These are phyloP conservation scores for Stagonosporopsis chrysanthemi DNA, from an alignment of 2,329 filamentous ascomycete genomes.

Conservation along the genomic window DNA sequence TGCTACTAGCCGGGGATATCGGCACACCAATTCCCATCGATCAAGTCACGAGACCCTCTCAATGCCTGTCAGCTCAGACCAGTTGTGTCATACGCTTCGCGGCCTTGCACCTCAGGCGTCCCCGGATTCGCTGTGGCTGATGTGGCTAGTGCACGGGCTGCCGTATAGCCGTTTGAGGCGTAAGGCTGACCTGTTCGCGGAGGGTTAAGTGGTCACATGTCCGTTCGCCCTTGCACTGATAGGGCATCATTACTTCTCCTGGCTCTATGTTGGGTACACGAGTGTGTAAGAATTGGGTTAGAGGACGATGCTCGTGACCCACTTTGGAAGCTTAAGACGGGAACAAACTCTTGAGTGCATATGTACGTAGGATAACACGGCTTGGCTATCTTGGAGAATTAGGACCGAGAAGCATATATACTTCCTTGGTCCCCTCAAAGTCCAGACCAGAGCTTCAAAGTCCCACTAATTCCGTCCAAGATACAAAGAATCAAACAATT, in stretches of 20 bases:
- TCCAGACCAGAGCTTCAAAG: slow-evolving; percentile 10
- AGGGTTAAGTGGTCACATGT: slow-evolving; percentile 29
- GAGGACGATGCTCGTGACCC: slow-evolving; percentile 14
- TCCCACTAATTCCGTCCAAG: neutral
- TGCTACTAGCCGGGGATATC: slow-evolving; percentile 24
- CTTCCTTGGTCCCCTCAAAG: neutral
- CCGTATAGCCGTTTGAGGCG: slow-evolving; percentile 27
- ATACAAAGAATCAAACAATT: neutral
- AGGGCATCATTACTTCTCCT: slow-evolving; percentile 21
- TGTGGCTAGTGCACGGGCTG: slow-evolving; percentile 38
- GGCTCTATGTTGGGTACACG: slow-evolving; percentile 11
- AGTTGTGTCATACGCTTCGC: slow-evolving; percentile 29
- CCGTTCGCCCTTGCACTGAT: slow-evolving; percentile 11
- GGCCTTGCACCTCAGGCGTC: slow-evolving; percentile 18
- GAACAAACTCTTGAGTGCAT: slow-evolving; percentile 14
- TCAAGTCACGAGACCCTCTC: slow-evolving; percentile 24
- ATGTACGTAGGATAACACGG: slow-evolving; percentile 10
- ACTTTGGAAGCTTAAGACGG: slow-evolving; percentile 14
- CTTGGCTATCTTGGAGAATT: slow-evolving; percentile 4
- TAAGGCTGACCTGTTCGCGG: slow-evolving; percentile 31
- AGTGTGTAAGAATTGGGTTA: slow-evolving; percentile 15
- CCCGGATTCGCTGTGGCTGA: slow-evolving; percentile 38
- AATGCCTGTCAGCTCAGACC: slow-evolving; percentile 22
- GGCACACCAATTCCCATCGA: slow-evolving; percentile 8
- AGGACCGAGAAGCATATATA: slow-evolving; percentile 14